Evolutionary conservation across 371 early-diverging fungal species (phyloP).

Genomic region (Syncephalis plumigaleata): DNA sequence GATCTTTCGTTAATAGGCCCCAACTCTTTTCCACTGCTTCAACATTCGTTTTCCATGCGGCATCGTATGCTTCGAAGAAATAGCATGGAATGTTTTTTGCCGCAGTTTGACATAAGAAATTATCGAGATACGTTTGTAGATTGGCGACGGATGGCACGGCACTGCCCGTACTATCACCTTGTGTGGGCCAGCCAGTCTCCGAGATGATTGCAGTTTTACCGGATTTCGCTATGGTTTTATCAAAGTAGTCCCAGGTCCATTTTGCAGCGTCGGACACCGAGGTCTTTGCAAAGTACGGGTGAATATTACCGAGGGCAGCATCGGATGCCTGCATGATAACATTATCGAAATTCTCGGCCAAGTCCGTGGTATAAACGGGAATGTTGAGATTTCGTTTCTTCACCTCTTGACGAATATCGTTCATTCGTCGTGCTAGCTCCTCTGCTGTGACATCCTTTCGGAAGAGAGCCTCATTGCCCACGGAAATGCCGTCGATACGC

Average conservation of each 20-base stretch:
- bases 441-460: constrained; percentile 5
- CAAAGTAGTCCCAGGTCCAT: constrained; percentile 13
- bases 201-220: constrained; percentile 26
- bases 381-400: constrained; percentile 8
- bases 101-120: constrained; percentile 31
- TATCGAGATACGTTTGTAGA: constrained; percentile 23
- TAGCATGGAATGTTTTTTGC: constrained; percentile 22
- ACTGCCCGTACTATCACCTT: constrained; percentile 10
- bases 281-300: constrained; percentile 29
- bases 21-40: constrained; percentile 10
- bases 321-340: constrained; percentile 19
- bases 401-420: constrained; percentile 7
- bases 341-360: constrained; percentile 10
- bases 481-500: constrained; percentile 16
- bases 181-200: constrained; percentile 49
- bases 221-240: constrained; percentile 3
- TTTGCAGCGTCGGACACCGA: constrained; percentile 12
- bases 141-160: constrained; percentile 31
- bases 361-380: constrained; percentile 1
- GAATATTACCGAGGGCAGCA: constrained; percentile 26
- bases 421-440: constrained; percentile 4
- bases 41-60: constrained; percentile 26
- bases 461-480: constrained; percentile 19
- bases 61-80: constrained; percentile 42
- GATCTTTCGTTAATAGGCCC: constrained; percentile 17